These are phyloP conservation scores for Marasmius sp. DNA, from an alignment of 1,284 basidiomycete species.

Conservation along the genomic window DNA sequence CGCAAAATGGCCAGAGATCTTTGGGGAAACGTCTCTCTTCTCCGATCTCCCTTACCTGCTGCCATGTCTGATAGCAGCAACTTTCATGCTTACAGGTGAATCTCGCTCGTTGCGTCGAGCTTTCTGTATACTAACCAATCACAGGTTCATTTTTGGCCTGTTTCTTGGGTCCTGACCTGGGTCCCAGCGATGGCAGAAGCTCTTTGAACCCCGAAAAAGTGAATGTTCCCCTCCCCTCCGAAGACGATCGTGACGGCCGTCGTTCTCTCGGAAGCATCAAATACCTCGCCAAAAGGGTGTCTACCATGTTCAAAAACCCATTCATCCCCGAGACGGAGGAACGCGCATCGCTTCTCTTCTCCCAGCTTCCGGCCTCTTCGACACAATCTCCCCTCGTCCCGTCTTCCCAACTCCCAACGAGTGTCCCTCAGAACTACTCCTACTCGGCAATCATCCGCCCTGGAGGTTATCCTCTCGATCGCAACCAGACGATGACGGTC, in stretches of 20 bases:
- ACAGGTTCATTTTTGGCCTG: constrained; percentile 82
- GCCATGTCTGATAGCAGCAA: constrained; percentile 81
- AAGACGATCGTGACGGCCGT: background rate
- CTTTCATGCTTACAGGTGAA: constrained; percentile 68
- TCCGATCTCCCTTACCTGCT: constrained; percentile 87
- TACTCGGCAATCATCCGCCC: background rate
- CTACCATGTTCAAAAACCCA: background rate
- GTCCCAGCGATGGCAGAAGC: constrained; percentile 55
- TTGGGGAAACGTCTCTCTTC: constrained; percentile 70
- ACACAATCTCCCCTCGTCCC: background rate
- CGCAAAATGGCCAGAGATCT: constrained; percentile 79
- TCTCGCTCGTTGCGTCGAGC: constrained; percentile 6
- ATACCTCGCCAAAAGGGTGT: background rate
- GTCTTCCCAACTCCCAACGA: background rate
- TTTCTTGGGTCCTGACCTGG: constrained; percentile 90
- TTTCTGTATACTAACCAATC: constrained; percentile 7
- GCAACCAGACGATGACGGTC: background rate
- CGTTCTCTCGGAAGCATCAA: background rate
- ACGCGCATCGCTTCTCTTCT: background rate
- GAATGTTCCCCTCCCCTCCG: background rate
- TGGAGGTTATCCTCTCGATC: background rate
- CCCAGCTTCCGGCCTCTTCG: background rate
- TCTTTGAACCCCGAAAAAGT: background rate
- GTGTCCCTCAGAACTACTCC: background rate
- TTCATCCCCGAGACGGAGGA: background rate